Percentiles rank a stretch among this genome's conserved stretches.
These are phyloP conservation scores for Avena atlantica DNA, from an alignment of 176 grass and related monocot genomes.

Conservation along the genomic window DNA sequence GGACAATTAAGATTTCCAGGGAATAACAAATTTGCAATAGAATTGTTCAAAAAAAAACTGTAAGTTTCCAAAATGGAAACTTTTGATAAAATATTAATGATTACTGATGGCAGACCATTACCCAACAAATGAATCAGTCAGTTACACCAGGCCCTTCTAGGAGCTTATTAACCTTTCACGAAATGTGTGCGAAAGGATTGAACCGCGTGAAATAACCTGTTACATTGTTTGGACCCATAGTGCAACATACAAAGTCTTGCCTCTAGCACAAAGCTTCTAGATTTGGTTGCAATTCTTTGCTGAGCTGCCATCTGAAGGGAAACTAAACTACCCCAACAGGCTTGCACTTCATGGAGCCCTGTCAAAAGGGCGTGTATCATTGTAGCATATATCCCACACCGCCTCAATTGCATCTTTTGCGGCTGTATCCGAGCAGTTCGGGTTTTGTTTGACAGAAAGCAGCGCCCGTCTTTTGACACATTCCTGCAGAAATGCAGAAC, in stretches of 20 bases:
- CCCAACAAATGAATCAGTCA: not conserved
- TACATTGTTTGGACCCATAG: not conserved
- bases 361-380: constrained; percentile 84
- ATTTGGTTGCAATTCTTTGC: constrained; percentile 3
- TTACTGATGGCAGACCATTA: not conserved
- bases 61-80: not conserved
- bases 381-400: constrained; percentile 90
- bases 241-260: constrained; percentile 2
- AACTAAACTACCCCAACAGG: constrained; percentile 33
- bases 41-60: not conserved
- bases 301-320: constrained; percentile 34
- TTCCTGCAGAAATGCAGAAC: constrained; percentile 60
- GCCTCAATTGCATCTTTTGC: constrained; percentile 94
- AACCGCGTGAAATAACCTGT: constrained; percentile 13
- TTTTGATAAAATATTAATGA: no score
- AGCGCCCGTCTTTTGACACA: constrained; percentile 84
- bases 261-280: not conserved
- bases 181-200: not conserved
- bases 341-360: constrained; percentile 67
- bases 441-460: constrained; percentile 69
- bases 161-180: not conserved
- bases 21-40: not conserved
- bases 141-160: not conserved
- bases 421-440: constrained; percentile 59
- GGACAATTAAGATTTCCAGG: not conserved